Conservation (phyloP, 495 filamentous ascomycete species). For the Aspergillus biplanus region DNA sequence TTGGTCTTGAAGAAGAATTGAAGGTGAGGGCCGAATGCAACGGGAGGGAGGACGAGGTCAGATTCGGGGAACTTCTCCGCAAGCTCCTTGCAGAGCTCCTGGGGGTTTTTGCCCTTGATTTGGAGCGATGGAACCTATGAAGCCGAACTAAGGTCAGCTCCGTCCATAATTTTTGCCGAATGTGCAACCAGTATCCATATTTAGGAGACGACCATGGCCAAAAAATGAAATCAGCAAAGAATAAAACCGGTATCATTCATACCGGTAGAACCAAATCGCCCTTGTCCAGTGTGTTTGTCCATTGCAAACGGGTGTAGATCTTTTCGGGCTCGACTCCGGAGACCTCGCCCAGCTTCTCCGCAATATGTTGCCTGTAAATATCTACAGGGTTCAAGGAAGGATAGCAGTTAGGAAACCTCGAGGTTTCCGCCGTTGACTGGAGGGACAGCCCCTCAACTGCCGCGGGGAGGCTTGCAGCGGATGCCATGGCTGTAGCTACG, state of each 20-base stretch:
- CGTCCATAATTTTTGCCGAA: no score
- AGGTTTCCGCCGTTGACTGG: slow-evolving; percentile 42
- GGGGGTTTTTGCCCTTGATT: slow-evolving; percentile 70
- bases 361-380: slow-evolving; percentile 83
- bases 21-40: slow-evolving; percentile 65
- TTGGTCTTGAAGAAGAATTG: slow-evolving; percentile 78
- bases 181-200: no score
- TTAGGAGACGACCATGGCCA: no score
- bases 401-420: slow-evolving; percentile 50
- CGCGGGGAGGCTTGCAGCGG: slow-evolving; percentile 35
- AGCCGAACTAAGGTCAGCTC: slow-evolving; percentile 6
- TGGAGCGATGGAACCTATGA: slow-evolving; percentile 69
- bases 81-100: slow-evolving; percentile 72
- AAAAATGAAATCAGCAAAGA: no score
- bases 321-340: slow-evolving; percentile 72
- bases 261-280: slow-evolving; percentile 82
- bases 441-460: slow-evolving; percentile 46
- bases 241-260: slow-evolving; percentile 16
- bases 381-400: slow-evolving; percentile 84
- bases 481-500: slow-evolving; percentile 36
- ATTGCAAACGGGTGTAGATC: slow-evolving; percentile 77
- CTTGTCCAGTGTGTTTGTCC: slow-evolving; percentile 85
- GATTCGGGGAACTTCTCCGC: slow-evolving; percentile 78
- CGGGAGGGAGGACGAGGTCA: slow-evolving; percentile 72
- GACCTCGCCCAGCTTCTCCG: slow-evolving; percentile 70